Conservation (phyloP, 2,329 filamentous ascomycete genomes). For the Colletotrichum musae region DNA sequence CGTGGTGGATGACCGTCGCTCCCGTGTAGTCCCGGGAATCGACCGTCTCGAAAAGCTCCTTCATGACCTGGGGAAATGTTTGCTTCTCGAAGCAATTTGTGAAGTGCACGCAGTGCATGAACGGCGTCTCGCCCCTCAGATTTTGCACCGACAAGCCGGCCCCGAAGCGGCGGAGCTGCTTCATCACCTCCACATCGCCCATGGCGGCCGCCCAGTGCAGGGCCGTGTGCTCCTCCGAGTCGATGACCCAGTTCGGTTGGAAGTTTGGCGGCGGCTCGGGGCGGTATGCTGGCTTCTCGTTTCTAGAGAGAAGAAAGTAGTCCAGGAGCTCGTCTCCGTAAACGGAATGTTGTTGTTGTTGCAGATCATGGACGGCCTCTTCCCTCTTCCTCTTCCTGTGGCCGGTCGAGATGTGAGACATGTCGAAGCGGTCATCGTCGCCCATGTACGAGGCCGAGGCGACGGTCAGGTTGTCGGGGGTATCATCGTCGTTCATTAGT, state of each 20-base stretch:
- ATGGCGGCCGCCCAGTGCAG: conserved; percentile 98
- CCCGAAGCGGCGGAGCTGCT: conserved; percentile 85
- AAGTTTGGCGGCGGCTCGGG: conserved; percentile 89
- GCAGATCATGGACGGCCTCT: conserved; percentile 72
- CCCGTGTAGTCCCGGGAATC: conserved; percentile 84
- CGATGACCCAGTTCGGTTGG: conserved; percentile 91
- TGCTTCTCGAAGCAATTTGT: conserved; percentile 97
- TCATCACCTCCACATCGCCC: conserved; percentile 94
- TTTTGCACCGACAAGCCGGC: conserved; percentile 82
- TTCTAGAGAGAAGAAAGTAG: conserved; percentile 92
- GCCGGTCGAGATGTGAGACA: conserved; percentile 74
- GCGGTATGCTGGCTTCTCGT: conserved; percentile 78
- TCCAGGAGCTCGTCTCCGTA: conserved; percentile 96
- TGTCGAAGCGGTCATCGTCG: conserved; percentile 83
- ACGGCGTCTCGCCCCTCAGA: conserved; percentile 84
- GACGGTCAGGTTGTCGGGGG: conserved; percentile 85
- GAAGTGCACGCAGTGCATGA: conserved; percentile 95
- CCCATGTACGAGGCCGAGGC: conserved; percentile 88
- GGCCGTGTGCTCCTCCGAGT: conserved; percentile 91
- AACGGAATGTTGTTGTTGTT: conserved; percentile 87
- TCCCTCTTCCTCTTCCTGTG: conserved; percentile 84
- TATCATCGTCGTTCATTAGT: conserved; percentile 81
- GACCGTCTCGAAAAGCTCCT: conserved; percentile 86
- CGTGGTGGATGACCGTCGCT: conserved; percentile 94
- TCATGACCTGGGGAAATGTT: conserved; percentile 87